A percentile compares a stretch with the other conserved stretches of the same genome.
Conservation (phyloP, 2,329 filamentous ascomycete genomes). For the Chalara sp. region DNA sequence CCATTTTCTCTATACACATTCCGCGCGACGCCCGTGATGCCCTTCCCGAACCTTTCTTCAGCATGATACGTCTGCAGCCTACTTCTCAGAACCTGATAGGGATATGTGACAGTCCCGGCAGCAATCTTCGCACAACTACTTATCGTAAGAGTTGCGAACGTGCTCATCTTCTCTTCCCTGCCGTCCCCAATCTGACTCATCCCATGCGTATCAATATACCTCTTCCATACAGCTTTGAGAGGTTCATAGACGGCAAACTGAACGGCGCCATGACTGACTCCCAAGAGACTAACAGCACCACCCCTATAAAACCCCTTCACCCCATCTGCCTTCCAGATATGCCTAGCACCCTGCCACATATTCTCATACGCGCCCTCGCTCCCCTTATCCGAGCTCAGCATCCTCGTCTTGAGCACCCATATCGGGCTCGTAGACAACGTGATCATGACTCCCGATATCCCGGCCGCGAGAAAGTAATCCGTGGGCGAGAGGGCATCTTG, state of each 20-base stretch:
- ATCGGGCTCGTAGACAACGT: conserved; percentile 86
- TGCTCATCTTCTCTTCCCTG: conserved; percentile 24
- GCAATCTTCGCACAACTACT: conserved; percentile 79
- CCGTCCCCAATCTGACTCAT: conserved; percentile 1
- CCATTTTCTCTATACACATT: conserved; percentile 79
- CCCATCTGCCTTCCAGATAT: conserved; percentile 67
- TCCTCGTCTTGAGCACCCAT: conserved; percentile 97
- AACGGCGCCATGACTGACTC: conserved; percentile 85
- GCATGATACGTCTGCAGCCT: conserved; percentile 86
- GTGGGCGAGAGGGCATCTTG: conserved; percentile 20
- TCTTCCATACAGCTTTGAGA: conserved; percentile 40
- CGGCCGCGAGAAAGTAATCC: conserved; percentile 79
- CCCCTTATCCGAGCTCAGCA: conserved; percentile 77
- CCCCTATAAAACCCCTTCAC: conserved; percentile 80
- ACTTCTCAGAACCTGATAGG: conserved; percentile 87
- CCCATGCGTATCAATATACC: conserved; percentile 44
- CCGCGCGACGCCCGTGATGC: conserved; percentile 60
- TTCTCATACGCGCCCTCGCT: conserved; percentile 73
- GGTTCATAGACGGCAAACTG: conserved; percentile 95
- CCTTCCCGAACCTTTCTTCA: conserved; percentile 63
- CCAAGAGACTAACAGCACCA: conserved; percentile 73
- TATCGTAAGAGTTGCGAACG: conserved; percentile 61
- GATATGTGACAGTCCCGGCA: conserved; percentile 86
- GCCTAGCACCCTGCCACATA: conserved; percentile 62
- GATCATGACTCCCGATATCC: conserved; percentile 63